Base-by-base conservation (phyloP, 2,329 filamentous ascomycete genomes). In the Aspergillus jensenii region DNA sequence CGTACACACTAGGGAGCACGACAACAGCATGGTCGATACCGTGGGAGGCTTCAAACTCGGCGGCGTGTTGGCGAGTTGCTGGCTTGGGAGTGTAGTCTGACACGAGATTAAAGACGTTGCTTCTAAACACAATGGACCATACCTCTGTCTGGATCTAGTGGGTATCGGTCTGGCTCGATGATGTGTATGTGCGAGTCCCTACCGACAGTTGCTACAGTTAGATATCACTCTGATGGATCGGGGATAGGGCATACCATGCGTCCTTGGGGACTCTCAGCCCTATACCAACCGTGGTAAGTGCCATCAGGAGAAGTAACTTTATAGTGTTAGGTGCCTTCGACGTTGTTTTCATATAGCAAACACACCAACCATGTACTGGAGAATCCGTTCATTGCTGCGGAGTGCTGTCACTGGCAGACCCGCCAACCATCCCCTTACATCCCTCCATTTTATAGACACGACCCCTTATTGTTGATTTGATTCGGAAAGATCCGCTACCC, bases 121-220 rank as follows among this genome's bases (percentile, higher is more conserved):
- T 17, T 19, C 40, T 11, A 5, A 12, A 3, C 25, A 12, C 1
- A 9, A 12, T 14, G 19, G 9, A n/a, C 27, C 11, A 1, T 39
- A 51, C 48, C 48, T 51, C 48, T 35, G 14, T 51, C 33, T 5
- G 48, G 48, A 11, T 35, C 48, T 9, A 51, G 33, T 9, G 33
- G 48, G 31, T 51, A 51, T 25, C 15, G 37, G 11, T 51, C 21
- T 14, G 48, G 48, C 17, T 51, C 48, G 37, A 51, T 51, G 48
- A 51, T 39, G 14, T 51, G 48, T 21, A 37, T 35, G 25, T 51
- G 48, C 17, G 48, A 51, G 48, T 51, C 48, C 48, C 48, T 51
- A 12, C 21, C 35, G 31, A n/a, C 8, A 25, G 14, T 31, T 31
- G 43, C 6, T 25, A 19, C 19, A 45, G 43, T 45, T 8, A 25